These are phyloP conservation scores for Suillus plorans DNA, from an alignment of 768 basidiomycete species.

Conservation along the genomic window DNA sequence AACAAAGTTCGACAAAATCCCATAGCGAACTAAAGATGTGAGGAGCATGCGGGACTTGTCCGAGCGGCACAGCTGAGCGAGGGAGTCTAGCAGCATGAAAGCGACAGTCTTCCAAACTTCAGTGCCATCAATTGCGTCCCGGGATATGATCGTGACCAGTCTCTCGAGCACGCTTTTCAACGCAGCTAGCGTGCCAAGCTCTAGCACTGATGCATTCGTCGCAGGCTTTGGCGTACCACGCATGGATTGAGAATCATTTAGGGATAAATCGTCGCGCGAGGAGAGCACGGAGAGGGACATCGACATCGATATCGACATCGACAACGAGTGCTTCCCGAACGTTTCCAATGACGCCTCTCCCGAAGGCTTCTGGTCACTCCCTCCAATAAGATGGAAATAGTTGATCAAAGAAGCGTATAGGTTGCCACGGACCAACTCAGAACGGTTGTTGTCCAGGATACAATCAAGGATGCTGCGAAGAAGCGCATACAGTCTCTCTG, in stretches of 20 bases:
- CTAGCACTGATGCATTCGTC: slow-evolving; percentile 41
- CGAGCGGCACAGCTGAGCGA: slow-evolving; percentile 66
- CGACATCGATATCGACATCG: slow-evolving; percentile 26
- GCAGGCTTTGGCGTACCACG: slow-evolving; percentile 20
- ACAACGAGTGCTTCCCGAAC: slow-evolving; percentile 26
- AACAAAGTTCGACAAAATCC: slow-evolving; percentile 80
- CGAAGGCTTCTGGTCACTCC: slow-evolving; percentile 17
- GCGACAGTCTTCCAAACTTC: slow-evolving; percentile 98
- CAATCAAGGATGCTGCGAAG: slow-evolving; percentile 75
- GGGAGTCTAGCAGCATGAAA: slow-evolving; percentile 84
- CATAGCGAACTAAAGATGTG: slow-evolving; percentile 61
- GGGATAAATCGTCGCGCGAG: slow-evolving; percentile 39
- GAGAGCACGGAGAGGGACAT: slow-evolving; percentile 37
- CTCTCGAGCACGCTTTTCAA: slow-evolving; percentile 72
- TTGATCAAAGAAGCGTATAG: slow-evolving; percentile 91
- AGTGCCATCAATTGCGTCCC: slow-evolving; percentile 93
- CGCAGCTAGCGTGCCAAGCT: slow-evolving; percentile 61
- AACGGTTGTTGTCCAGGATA: slow-evolving; percentile 70
- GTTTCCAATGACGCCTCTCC: slow-evolving; percentile 17
- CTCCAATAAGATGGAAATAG: slow-evolving; percentile 69
- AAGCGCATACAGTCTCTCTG: slow-evolving; percentile 74
- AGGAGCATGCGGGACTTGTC: slow-evolving; percentile 70
- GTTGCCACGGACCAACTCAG: slow-evolving; percentile 89
- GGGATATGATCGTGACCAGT: slow-evolving; percentile 66
- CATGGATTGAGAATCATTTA: slow-evolving; percentile 37